These are phyloP conservation scores for Kregervanrija pseudodelftensis DNA, from an alignment of 805 yeast species.

Conservation along the genomic window DNA sequence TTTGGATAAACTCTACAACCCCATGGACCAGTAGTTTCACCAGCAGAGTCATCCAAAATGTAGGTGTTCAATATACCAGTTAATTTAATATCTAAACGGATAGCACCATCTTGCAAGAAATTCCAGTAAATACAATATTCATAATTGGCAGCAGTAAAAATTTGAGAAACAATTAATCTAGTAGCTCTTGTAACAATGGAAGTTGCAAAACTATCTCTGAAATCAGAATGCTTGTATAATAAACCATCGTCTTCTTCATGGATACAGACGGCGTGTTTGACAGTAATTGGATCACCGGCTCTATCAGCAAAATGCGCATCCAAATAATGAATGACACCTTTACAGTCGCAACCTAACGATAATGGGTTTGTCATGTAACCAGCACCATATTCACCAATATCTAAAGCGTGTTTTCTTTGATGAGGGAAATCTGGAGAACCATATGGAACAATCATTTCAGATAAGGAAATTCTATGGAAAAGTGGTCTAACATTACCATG, in stretches of 20 bases:
- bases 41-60: constrained; percentile 51
- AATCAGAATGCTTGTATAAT: constrained; percentile 75
- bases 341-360: constrained; percentile 76
- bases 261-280: constrained; percentile 73
- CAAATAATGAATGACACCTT: constrained; percentile 76
- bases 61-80: constrained; percentile 80
- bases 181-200: constrained; percentile 71
- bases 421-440: constrained; percentile 76
- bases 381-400: constrained; percentile 84
- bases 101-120: constrained; percentile 78
- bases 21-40: constrained; percentile 66
- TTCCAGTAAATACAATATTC: constrained; percentile 82
- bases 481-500: constrained; percentile 67
- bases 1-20: constrained; percentile 76
- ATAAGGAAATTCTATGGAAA: constrained; percentile 70
- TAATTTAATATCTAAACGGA: constrained; percentile 69
- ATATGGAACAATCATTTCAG: constrained; percentile 83
- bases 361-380: constrained; percentile 80
- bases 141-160: constrained; percentile 81
- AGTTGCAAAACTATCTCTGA: constrained; percentile 72
- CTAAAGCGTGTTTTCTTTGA: constrained; percentile 81
- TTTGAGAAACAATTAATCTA: constrained; percentile 66
- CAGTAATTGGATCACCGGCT: constrained; percentile 60
- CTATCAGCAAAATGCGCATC: constrained; percentile 71
- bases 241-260: constrained; percentile 85